phyloP scores from a whole-genome alignment of 352 stramenopile genomes.

The Blastocystis sp. region DNA sequence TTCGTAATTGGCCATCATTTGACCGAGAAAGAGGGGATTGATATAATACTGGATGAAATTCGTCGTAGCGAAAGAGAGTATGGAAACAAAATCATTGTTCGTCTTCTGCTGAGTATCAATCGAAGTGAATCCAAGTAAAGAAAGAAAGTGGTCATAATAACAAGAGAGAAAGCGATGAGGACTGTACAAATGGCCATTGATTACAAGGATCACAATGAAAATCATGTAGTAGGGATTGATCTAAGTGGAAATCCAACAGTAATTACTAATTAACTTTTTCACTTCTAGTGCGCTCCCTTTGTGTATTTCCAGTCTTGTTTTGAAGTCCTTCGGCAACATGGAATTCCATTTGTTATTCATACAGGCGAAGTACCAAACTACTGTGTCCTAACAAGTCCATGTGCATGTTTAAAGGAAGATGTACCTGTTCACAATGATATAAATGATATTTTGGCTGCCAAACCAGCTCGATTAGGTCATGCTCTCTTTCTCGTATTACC shows the following conservation, averaged over 20 bases:
- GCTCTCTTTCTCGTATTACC: neutral
- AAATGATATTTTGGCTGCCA: slow-evolving; percentile 10
- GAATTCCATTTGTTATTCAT: slow-evolving; percentile 7
- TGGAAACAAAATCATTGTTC: neutral
- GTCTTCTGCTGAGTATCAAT: slow-evolving; percentile 38
- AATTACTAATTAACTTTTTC: neutral
- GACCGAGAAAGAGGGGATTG: slow-evolving; percentile 42
- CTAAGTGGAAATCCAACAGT: slow-evolving; percentile 36
- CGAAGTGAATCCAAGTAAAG: slow-evolving; percentile 14
- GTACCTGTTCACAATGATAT: neutral
- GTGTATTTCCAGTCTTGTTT: neutral
- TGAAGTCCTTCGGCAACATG: neutral
- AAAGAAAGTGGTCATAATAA: neutral
- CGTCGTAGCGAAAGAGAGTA: neutral
- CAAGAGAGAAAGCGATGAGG: slow-evolving; percentile 23
- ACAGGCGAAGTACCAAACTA: slow-evolving; percentile 4
- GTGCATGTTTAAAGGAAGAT: neutral
- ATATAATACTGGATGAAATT: slow-evolving; percentile 33
- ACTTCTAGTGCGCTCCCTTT: slow-evolving; percentile 16
- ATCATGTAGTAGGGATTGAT: slow-evolving; percentile 6
- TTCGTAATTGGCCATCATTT: neutral
- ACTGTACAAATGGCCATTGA: slow-evolving; percentile 10
- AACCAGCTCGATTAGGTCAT: slow-evolving; percentile 35
- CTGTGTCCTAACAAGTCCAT: neutral
- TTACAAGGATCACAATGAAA: neutral